These are phyloP conservation scores for Zasmidium cellare DNA, from an alignment of 2,329 filamentous ascomycete species.

Conservation along the genomic window DNA sequence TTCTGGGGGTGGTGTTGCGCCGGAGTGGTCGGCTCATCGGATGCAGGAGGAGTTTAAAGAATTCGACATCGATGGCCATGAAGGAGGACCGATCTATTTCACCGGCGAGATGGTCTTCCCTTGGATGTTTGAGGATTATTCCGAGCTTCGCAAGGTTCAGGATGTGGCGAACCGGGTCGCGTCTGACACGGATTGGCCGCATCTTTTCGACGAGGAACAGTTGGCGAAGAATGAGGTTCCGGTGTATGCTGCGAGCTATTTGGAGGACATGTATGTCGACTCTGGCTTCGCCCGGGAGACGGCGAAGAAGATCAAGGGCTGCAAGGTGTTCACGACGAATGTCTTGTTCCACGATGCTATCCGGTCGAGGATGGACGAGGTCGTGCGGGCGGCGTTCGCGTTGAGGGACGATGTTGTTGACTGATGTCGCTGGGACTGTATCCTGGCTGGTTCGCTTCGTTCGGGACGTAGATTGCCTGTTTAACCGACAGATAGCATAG, in stretches of 20 bases:
- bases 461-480: not conserved
- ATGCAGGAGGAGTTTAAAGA: conserved; percentile 54
- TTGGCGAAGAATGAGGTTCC: conserved; percentile 77
- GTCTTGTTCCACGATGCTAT: conserved; percentile 84
- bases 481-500: not conserved
- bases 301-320: conserved; percentile 70
- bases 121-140: conserved; percentile 78
- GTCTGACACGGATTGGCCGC: conserved; percentile 66
- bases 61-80: conserved; percentile 48
- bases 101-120: conserved; percentile 92
- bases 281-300: conserved; percentile 72
- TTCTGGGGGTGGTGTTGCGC: conserved; percentile 57
- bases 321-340: conserved; percentile 83
- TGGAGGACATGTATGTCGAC: conserved; percentile 93
- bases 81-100: conserved; percentile 66
- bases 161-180: conserved; percentile 72
- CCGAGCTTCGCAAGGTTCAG: conserved; percentile 69
- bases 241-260: conserved; percentile 78
- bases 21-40: conserved; percentile 74
- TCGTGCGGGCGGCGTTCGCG: conserved; percentile 73
- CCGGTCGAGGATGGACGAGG: conserved; percentile 69
- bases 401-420: conserved; percentile 70
- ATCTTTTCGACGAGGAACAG: conserved; percentile 73
- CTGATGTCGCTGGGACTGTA: conserved; percentile 29
- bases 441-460: not conserved